Base-by-base conservation (phyloP, 1,139 yeast genomes). In the Yamadazyma buinensis region DNA sequence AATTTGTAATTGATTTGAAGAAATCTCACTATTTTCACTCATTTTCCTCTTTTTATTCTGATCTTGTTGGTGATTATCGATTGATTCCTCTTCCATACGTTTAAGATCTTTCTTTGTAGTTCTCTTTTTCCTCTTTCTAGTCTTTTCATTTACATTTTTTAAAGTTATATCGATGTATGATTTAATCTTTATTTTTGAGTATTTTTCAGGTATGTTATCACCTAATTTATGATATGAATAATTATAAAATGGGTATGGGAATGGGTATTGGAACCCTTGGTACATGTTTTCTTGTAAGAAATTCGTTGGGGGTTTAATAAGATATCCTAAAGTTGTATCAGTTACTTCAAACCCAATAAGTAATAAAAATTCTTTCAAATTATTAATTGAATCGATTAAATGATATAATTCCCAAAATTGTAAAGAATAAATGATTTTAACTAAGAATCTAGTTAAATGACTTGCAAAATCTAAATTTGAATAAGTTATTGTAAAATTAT, bases 341-440 rank as follows among this genome's bases (percentile, higher is more conserved):
- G 51, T 47, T 7, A 68, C 51, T 26, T 66, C 72, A 46, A 69
- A 65, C 14, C 54, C 63, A 20, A 64, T 43, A 24, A 68, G 47
- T 34, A 51, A 51, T 35, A 69, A 52, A 38, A 65, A 64, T 39
- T 57, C 50, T 26, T 56, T 60, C 23, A 69, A 48, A 26, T 58
- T 52, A 0, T 72, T 69, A 4, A 67, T 38, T 15, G 59, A 40
- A 31, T 57, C 52, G 8, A 68, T 43, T 17, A 69, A 51, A 43
- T 69, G 75, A 40, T 67, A 67, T 9, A 67, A 57, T 42, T 69
- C 75, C 75, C 75, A 69, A 43, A 67, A 69, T 36, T 67, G 61
- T 15, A 69, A 49, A 7, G 59, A 49, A 42, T 69, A 67, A 8
- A 69, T 51, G 26, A 68, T 41, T 30, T 61, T 65, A 14, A 69